Evolutionary conservation across 1,284 basidiomycete genomes (phyloP).

Genomic region (Coniferiporia weirii): DNA sequence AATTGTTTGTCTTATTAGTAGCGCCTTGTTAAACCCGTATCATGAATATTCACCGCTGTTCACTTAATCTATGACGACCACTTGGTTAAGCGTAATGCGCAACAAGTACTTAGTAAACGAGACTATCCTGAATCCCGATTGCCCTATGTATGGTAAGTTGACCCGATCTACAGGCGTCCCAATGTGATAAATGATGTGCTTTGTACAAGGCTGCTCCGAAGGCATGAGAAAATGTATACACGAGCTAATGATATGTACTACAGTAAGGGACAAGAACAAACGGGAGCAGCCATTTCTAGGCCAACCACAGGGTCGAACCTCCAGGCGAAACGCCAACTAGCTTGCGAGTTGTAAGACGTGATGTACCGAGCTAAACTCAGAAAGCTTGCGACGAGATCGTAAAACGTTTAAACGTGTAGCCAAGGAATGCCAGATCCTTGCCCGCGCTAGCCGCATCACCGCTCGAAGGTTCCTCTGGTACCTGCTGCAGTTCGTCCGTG

Average conservation of each 20-base stretch:
- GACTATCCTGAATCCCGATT: not conserved
- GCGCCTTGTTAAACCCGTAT: not conserved
- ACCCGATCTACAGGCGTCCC: conserved; percentile 1
- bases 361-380: not conserved
- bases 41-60: not conserved
- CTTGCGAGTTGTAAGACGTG: not conserved
- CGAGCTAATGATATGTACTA: not conserved
- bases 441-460: conserved; percentile 34
- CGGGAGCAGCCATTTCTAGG: not conserved
- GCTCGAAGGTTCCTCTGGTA: conserved; percentile 37
- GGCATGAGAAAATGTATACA: not conserved
- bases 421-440: conserved; percentile 51
- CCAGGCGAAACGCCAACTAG: not conserved
- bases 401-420: conserved; percentile 33
- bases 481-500: conserved; percentile 59
- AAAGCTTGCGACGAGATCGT: conserved; percentile 22
- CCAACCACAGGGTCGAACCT: not conserved
- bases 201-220: conserved; percentile 5
- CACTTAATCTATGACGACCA: not conserved
- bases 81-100: not conserved
- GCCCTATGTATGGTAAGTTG: not conserved
- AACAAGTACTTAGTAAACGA: not conserved
- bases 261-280: not conserved
- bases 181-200: not conserved
- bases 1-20: not conserved